Evolutionary conservation across 768 basidiomycete genomes (phyloP).

Genomic region (Flagelloscypha sp.): DNA sequence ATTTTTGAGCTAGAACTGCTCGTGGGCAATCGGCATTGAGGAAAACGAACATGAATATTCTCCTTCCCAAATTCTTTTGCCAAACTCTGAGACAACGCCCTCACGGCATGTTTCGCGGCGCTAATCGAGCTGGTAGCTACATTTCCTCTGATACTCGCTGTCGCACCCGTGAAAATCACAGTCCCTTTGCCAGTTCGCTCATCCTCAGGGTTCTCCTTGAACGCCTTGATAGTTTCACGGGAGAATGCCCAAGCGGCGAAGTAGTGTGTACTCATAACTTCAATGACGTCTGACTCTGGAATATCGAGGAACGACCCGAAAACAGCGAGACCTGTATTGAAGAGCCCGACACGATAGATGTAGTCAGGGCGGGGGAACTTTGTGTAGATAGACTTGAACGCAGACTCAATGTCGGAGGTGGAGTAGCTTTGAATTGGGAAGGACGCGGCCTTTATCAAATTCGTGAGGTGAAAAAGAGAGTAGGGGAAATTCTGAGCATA

Average conservation of each 20-base stretch:
- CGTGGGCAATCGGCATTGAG: too few relatives aligned
- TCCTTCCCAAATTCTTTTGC: slow-evolving; percentile 69
- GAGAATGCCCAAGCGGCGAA: slow-evolving; percentile 58
- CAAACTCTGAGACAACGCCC: slow-evolving; percentile 62
- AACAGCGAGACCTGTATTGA: slow-evolving; percentile 48
- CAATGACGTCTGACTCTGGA: slow-evolving; percentile 47
- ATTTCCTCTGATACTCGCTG: slow-evolving; percentile 59
- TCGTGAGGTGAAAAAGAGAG: slow-evolving; percentile 1
- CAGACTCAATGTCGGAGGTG: slow-evolving; percentile 40
- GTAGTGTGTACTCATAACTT: slow-evolving; percentile 42
- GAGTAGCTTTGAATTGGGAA: slow-evolving; percentile 49
- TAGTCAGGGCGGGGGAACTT: slow-evolving; percentile 40
- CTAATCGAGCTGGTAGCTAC: slow-evolving; percentile 52
- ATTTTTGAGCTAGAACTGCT: too few relatives aligned
- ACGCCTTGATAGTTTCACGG: slow-evolving; percentile 47
- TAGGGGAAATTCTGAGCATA: slow-evolving; percentile 13
- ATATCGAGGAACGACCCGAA: slow-evolving; percentile 65
- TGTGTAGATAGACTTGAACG: slow-evolving; percentile 38
- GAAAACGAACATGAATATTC: slow-evolving; percentile 58
- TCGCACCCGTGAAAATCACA: slow-evolving; percentile 68
- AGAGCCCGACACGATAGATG: slow-evolving; percentile 53
- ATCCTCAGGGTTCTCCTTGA: slow-evolving; percentile 48
- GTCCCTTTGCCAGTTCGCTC: slow-evolving; percentile 50
- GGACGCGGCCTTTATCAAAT: slow-evolving; percentile 36
- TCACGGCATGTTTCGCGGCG: slow-evolving; percentile 52